phyloP scores from a whole-genome alignment of 441 rosid species.

The Gossypium davidsonii region DNA sequence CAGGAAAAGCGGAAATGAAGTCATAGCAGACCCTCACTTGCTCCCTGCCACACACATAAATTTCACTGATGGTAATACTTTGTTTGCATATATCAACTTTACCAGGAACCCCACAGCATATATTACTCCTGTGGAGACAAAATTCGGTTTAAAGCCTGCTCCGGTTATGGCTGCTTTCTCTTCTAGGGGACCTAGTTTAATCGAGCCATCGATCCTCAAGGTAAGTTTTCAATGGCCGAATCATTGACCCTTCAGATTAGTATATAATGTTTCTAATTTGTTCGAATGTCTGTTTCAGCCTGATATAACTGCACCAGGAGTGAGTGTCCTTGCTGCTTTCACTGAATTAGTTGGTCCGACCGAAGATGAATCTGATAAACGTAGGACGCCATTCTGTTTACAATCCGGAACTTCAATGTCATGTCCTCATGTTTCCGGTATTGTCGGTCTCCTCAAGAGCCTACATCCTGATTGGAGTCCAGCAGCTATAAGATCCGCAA shows the following conservation, averaged over 20 bases:
- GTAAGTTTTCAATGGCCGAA: conserved; percentile 3
- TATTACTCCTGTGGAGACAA: conserved; percentile 33
- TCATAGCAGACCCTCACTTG: conserved; percentile 43
- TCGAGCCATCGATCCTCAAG: conserved; percentile 50
- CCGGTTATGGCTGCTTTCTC: conserved; percentile 45
- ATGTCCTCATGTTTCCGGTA: conserved; percentile 51
- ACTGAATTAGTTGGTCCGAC: conserved; percentile 17
- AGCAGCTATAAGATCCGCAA: conserved; percentile 48
- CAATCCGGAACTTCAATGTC: conserved; percentile 61
- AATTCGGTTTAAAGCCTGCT: conserved; percentile 27
- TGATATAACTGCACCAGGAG: conserved; percentile 59
- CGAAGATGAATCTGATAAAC: conserved; percentile 23
- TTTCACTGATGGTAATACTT: conserved; percentile 34
- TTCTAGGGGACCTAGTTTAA: conserved; percentile 45
- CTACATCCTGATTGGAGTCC: conserved; percentile 51
- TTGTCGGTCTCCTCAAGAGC: conserved; percentile 48
- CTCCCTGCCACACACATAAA: conserved; percentile 52
- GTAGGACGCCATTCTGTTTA: conserved; percentile 25
- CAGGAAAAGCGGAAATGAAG: conserved; percentile 23
- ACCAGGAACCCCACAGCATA: conserved; percentile 38
- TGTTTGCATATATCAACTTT: conserved; percentile 37
- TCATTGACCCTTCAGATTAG: background rate
- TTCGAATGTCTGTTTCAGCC: conserved; percentile 24
- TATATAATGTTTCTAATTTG: background rate
- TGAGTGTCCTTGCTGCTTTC: conserved; percentile 46